phyloP scores from a whole-genome alignment of 345 rosid genomes.

The Garcia nutans region DNA sequence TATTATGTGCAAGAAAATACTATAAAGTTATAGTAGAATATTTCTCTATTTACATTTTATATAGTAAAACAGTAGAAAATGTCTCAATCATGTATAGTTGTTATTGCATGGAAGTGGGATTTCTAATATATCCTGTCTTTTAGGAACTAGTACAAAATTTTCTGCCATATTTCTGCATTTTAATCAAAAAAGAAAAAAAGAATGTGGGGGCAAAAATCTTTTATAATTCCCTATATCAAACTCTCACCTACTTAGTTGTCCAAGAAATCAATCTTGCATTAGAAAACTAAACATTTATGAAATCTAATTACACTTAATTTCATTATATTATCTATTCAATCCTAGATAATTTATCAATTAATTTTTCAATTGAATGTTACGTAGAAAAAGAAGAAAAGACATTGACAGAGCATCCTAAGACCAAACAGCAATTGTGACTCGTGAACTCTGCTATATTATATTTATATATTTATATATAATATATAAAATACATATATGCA shows the following conservation, averaged over 20 bases:
- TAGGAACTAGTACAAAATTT: slow-evolving; percentile 6
- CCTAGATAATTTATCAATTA: too few species aligned
- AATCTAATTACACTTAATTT: neutral
- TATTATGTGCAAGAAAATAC: too few species aligned
- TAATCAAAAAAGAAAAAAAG: neutral
- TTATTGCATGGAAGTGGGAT: slow-evolving; percentile 7
- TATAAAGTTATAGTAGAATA: too few species aligned
- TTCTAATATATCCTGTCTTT: slow-evolving; percentile 11
- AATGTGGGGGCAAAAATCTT: neutral
- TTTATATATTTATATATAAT: neutral
- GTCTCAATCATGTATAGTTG: slow-evolving; percentile 5
- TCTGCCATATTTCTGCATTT: slow-evolving; percentile 3
- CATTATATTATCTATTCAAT: neutral
- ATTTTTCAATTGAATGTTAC: too few species aligned
- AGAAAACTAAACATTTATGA: neutral
- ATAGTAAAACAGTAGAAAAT: neutral
- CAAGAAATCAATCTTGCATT: neutral
- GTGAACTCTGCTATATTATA: slow-evolving; percentile 35
- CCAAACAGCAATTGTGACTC: slow-evolving; percentile 39
- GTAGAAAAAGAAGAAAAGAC: neutral
- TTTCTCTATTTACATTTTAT: neutral
- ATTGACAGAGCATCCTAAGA: slow-evolving; percentile 21
- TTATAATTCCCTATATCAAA: neutral
- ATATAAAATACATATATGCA: neutral
- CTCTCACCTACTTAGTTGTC: neutral